Evolutionary conservation across 257 asterid genomes (phyloP), one percentile per base, ranked within the genome.

Genomic region (Ballota nigra): DNA sequence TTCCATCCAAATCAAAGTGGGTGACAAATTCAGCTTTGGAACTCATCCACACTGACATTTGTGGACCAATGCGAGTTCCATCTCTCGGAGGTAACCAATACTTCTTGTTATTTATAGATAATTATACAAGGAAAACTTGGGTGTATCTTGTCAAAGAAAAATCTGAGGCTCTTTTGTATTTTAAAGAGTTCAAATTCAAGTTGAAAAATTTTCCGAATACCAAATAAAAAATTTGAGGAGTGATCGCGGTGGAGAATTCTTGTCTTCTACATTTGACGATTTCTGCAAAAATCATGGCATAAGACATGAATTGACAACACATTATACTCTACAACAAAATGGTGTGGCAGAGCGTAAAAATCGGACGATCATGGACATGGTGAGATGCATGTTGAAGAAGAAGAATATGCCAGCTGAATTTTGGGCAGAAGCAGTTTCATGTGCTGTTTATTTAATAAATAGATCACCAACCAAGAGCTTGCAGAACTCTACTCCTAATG

Each of bases 401-500:
- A 38, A 38, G 2, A 38, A 38, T 10, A 38, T 38, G 45, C 13
- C 45, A 9, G 45, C 15, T 0, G 3, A 2, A 1, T 38, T 38
- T 38, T 38, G 45, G 45, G 45, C 45, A 9, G 45, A 38, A 38
- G 45, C 15, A 10, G 45, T 38, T 1, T 38, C 63, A 0, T 74
- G 63, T 40, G 68, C 4, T 20, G 23, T 74, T 29, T 74, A 58
- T 22, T n/a, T 74, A 6, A 41, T 74, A 2, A 56, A 74, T 20
- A 74, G 41, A 29, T 65, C 38, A 57, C 61, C 72, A 12, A 53
- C 72, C 26, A 65, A 40, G 66, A 23, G 26, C 5, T 43, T 65
- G 36, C 5, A 64, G 0, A n/a, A 73, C 11, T 34, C 66, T 11
- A 26, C 72, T 41, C 67, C 47, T n/a, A 22, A 64, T 13, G 60